Conservation (phyloP, 768 basidiomycete species). For the Lactarius psammicola region DNA sequence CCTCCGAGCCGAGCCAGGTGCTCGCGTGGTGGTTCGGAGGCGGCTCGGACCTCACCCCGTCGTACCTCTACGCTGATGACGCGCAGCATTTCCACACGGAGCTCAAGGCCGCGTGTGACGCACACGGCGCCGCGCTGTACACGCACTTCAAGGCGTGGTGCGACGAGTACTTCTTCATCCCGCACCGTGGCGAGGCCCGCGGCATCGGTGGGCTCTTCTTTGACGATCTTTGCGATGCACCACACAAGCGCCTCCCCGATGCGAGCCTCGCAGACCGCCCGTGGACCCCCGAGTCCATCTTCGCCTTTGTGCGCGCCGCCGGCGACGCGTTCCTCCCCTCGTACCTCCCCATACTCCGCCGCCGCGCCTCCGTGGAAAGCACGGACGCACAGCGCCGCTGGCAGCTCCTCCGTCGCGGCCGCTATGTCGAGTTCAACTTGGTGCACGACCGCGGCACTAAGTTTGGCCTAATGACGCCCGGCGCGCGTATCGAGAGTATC, state of each 20-base stretch:
- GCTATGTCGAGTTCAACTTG: constrained; percentile 90
- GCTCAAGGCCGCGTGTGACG: constrained; percentile 72
- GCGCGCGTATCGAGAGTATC: constrained; percentile 61
- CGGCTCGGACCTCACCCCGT: constrained; percentile 91
- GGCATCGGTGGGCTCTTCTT: constrained; percentile 97
- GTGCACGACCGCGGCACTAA: constrained; percentile 69
- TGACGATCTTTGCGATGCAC: constrained; percentile 77
- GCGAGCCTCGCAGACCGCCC: constrained; percentile 44
- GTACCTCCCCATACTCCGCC: constrained; percentile 81
- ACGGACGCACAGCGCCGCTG: constrained; percentile 76
- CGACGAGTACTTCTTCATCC: constrained; percentile 94
- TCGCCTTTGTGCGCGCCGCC: constrained; percentile 66
- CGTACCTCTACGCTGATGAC: constrained; percentile 88
- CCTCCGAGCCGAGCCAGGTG: constrained; percentile 41
- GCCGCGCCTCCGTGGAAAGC: constrained; percentile 52
- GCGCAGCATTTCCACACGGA: constrained; percentile 82
- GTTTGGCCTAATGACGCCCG: constrained; percentile 60
- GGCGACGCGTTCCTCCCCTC: constrained; percentile 85
- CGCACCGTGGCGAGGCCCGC: constrained; percentile 81
- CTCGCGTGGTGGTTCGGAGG: constrained; percentile 99
- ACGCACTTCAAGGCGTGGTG: constrained; percentile 91
- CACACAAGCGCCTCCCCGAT: constrained; percentile 61
- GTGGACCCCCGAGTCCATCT: constrained; percentile 63
- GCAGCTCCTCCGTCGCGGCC: constrained; percentile 88
- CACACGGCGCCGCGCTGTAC: constrained; percentile 67